These are phyloP conservation scores for Blastobotrys capitulatus DNA, from an alignment of 1,139 yeast genomes.

Conservation along the genomic window DNA sequence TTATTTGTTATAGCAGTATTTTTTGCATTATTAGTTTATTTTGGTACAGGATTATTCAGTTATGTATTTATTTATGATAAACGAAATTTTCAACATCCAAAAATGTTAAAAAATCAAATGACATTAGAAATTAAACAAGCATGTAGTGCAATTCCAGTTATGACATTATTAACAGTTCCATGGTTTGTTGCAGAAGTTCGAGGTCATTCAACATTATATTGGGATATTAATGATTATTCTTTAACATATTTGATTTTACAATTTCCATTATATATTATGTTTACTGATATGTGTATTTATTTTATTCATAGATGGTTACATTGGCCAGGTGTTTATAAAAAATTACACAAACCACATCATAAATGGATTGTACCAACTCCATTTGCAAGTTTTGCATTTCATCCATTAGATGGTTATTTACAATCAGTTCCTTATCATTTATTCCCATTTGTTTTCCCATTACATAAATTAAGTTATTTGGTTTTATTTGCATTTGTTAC, in stretches of 20 bases:
- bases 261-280: slow-evolving; percentile 72
- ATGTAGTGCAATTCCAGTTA: slow-evolving; percentile 70
- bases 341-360: slow-evolving; percentile 95
- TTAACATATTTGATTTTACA: slow-evolving; percentile 60
- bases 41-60: slow-evolving; percentile 68
- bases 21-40: slow-evolving; percentile 80
- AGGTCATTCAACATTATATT: slow-evolving; percentile 77
- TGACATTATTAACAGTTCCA: slow-evolving; percentile 84
- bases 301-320: slow-evolving; percentile 89
- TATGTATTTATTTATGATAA: slow-evolving; percentile 78
- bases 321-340: slow-evolving; percentile 82
- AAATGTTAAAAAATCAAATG: slow-evolving; percentile 91
- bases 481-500: slow-evolving; percentile 82
- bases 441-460: slow-evolving; percentile 85
- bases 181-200: slow-evolving; percentile 80
- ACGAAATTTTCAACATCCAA: slow-evolving; percentile 88
- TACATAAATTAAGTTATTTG: slow-evolving; percentile 81
- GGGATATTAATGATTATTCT: slow-evolving; percentile 60
- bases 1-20: slow-evolving; percentile 67
- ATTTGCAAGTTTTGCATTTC: slow-evolving; percentile 97
- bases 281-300: slow-evolving; percentile 91
- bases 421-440: slow-evolving; percentile 92
- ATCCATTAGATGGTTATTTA: slow-evolving; percentile 91
- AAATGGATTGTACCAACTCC: slow-evolving; percentile 99
- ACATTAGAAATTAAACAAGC: slow-evolving; percentile 76